Evolutionary conservation across 495 filamentous ascomycete genomes (phyloP), one percentile per base, ranked within the genome.

Genomic region (Xylaria venustula): DNA sequence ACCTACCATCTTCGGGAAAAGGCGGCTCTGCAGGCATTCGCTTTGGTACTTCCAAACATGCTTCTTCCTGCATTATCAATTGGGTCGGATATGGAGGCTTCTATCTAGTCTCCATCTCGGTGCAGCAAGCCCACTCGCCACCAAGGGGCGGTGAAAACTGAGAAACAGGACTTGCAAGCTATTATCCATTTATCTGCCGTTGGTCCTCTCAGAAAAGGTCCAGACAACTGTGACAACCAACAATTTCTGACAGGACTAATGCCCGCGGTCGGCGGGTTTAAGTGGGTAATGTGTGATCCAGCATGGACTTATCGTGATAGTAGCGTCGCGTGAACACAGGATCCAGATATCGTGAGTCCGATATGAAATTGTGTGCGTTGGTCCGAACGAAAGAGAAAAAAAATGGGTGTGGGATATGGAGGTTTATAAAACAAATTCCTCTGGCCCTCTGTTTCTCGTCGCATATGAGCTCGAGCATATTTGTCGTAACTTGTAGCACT

Each of bases 231-330:
- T 45, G 53, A 17, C 25, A 55, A 22, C 53, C 20, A 54, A 17
- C 20, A 23, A 23, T 15, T 9, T 7, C 15, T 23, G 7, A 32
- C 40, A n/a, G 53, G 40, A 32, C 41, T 20, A 45, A n/a, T 20
- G 26, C 53, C n/a, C 53, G 53, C 37, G 53, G 37, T 55, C 53
- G 53, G 53, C 40, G 53, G 40, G 53, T 55, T 32, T 55, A 19
- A 40, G 44, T 5, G 53, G 53, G 37, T 44, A 55, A n/a, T 53
- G 34, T 22, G 34, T 55, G 20, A 19, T 20, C 20, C 8, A 25
- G 53, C 37, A 12, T 40, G 7, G 14, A 40, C 6, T 8, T 40
- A 17, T 55, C 25, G 40, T 23, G 37, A 44, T 54, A 44, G 51
- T 11, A 40, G 3, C 37, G 25, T 55, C 53, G 53, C 17, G 26